Evolutionary conservation across 139 green algal genomes (phyloP), one percentile per base, ranked within the genome.

Genomic region (Chlorella sorokiniana): DNA sequence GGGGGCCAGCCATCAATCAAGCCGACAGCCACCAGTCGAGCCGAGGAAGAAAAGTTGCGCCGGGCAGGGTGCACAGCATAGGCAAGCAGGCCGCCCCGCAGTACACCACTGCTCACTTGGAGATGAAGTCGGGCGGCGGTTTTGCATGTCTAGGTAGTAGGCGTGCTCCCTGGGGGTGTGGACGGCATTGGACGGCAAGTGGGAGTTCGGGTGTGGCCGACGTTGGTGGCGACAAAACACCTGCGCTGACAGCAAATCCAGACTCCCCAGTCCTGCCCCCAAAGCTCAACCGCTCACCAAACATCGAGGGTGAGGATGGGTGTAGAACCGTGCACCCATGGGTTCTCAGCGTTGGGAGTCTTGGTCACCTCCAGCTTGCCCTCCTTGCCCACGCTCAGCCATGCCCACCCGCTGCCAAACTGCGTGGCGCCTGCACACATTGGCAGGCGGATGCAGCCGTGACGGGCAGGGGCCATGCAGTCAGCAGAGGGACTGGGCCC

Each of bases 361-460:
- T 98, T 97, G 79, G 79, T 88, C 73, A 98, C 93, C 76, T 86
- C 89, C 61, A 98, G 88, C 90, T 96, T 96, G 82, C 93, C 93
- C 40, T 73, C 81, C 79, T 90, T 88, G 67, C 91, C 90, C 31
- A 88, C 71, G 14, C 92, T 84, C 45, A 98, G 89, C 95, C 95
- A 98, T 0, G 95, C 96, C 95, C 96, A 98, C 73, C 95, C 95
- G 64, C 92, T 97, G 63, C 95, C 96, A 84, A 99, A 98, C 86
- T 96, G 91, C 18, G 89, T 95, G n/a, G 90, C 87, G 41, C 88
- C 93, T 63, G 86, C 74, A 44, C 11, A 37, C 22, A 4, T 25
- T 16, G 35, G 35, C 31, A 69, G 31, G 35, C 59, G 22, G 22
- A n/a, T n/a, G 22, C 59, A 31, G 25, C 20, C 22, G 25, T 16